Percentiles rank a stretch among this genome's conserved stretches.
Conservation (phyloP, 208 protist species). For the Trichomonas tenax region DNA sequence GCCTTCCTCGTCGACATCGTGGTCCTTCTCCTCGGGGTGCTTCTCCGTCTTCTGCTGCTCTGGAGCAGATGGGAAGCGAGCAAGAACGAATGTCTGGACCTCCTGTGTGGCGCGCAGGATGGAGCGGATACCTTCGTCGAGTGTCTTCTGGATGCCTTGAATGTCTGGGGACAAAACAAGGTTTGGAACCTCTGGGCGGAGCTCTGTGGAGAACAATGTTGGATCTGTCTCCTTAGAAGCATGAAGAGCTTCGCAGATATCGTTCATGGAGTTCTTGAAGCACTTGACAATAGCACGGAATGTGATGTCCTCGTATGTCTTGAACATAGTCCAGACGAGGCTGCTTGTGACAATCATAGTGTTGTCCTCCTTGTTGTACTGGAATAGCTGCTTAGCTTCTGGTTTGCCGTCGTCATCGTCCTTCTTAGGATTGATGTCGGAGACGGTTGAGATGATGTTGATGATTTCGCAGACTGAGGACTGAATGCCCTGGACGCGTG, state of each 20-base stretch:
- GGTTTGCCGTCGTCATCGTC: neutral
- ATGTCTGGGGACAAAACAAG: neutral
- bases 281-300: neutral
- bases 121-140: neutral
- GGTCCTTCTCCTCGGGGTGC: neutral
- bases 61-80: neutral
- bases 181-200: neutral
- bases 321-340: neutral
- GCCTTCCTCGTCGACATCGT: neutral
- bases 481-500: neutral
- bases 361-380: neutral
- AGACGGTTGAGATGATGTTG: neutral
- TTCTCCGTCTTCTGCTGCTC: neutral
- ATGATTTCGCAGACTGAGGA: neutral
- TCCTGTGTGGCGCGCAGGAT: neutral
- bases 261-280: neutral
- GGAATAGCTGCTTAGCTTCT: neutral
- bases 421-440: neutral
- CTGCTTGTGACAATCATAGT: neutral
- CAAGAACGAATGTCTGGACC: neutral
- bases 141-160: neutral
- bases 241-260: neutral
- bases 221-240: neutral
- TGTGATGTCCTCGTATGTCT: slow-evolving; percentile 5
- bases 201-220: neutral